Base-by-base conservation (phyloP, 345 rosid genomes). In the Erodium maritimum region DNA sequence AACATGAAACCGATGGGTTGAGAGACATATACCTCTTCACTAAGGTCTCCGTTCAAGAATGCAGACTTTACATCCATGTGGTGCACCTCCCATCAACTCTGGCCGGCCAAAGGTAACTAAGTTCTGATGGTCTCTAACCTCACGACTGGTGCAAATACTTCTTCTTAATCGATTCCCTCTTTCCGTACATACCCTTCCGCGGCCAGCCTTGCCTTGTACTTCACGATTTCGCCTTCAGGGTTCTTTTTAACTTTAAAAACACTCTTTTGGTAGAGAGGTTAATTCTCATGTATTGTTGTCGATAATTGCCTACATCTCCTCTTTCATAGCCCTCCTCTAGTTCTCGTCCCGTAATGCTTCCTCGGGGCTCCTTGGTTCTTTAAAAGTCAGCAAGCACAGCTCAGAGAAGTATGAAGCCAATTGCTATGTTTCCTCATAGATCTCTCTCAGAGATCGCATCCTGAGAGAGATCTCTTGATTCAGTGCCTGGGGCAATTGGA, bases 11-110 rank as follows among this genome's bases (percentile, higher is more conserved):
- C 33, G 7, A 5, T 5, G 9, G 9, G 8, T 11, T 29, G 9
- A 5, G 37, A 29, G 8, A 29, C 37, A 29, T 29, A 25, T 7
- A 25, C 33, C 7, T 25, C 33, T 25, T 25, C 33, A 25, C 4
- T 21, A 5, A 54, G 13, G 18, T n/a, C 57, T 6, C 13, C 57
- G 1, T 54, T 54, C 16, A 54, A 21, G 21, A 54, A 5, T 17
- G 57, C 57, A 18, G 1, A 54, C 13, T 54, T 54, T 21, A 54
- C 57, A 54, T 54, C 3, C 57, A 54, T 54, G 23, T 54, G 57
- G 21, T 54, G 57, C 21, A 54, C 1, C 21, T 54, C 57, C 57
- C 57, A 54, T 4, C 57, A 5, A 7, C 20, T 54, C 4, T 54
- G 23, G 1, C 3, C 20, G 2, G 21, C 57, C 0, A 54, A 7